These are phyloP conservation scores for Brassica cretica DNA, from an alignment of 345 rosid genomes.

Conservation along the genomic window DNA sequence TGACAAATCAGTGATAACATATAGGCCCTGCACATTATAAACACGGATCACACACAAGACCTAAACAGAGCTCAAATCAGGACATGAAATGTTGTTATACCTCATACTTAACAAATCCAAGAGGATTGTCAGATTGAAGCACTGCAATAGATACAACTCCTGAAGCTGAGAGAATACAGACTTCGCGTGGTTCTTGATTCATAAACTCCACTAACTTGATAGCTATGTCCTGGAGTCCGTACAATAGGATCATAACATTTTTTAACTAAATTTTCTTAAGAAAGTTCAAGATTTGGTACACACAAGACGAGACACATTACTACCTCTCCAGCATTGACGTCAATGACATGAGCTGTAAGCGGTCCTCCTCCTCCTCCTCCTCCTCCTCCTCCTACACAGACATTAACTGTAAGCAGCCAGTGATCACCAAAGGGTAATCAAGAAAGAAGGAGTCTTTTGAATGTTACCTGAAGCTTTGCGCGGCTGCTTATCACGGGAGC, in stretches of 20 bases:
- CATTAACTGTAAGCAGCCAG: constrained; percentile 12
- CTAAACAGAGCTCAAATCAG: background rate
- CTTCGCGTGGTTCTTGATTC: background rate
- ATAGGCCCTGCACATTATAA: background rate
- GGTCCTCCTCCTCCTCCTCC: constrained; percentile 56
- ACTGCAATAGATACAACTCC: background rate
- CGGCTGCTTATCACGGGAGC: no score
- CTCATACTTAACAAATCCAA: constrained; percentile 49
- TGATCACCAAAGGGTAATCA: background rate
- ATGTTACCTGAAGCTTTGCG: no score
- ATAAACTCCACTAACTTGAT: background rate
- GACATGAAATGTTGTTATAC: constrained; percentile 37
- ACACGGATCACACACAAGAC: no score
- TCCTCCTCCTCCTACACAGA: constrained; percentile 13
- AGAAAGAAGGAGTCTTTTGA: background rate
- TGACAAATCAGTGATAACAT: background rate
- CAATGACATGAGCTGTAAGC: constrained; percentile 91
- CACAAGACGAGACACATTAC: constrained; percentile 5
- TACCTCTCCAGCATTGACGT: constrained; percentile 86
- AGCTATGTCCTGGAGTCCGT: background rate
- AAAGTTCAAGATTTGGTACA: background rate
- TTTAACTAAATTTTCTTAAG: background rate
- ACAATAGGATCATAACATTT: background rate
- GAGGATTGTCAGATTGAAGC: background rate
- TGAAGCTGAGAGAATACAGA: background rate